A percentile compares a stretch with the other conserved stretches of the same genome.
Evolutionary conservation across 2,329 filamentous ascomycete genomes (phyloP).

Genomic region (Curvularia hawaiiensis): DNA sequence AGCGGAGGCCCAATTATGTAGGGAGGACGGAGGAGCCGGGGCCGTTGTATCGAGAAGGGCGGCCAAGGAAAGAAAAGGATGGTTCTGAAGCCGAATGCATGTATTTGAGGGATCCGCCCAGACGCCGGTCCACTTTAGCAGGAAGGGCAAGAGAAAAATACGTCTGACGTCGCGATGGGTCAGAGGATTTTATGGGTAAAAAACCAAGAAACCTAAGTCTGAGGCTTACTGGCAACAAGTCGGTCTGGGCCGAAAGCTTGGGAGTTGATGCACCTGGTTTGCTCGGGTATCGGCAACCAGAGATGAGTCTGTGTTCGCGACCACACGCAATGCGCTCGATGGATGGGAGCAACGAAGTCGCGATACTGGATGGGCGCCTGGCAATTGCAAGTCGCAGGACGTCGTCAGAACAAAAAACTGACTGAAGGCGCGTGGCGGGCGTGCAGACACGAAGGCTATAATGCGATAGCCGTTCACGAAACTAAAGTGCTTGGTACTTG

Average conservation of each 20-base stretch:
- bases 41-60: slow-evolving; percentile 25
- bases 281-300: slow-evolving; percentile 5
- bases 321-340: slow-evolving; percentile 2
- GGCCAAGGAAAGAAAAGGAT: slow-evolving; percentile 25
- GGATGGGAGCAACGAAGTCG: neutral
- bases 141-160: neutral
- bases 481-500: slow-evolving; percentile 18
- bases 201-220: slow-evolving; percentile 9
- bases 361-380: neutral
- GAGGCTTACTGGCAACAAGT: slow-evolving; percentile 9
- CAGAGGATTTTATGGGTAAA: neutral
- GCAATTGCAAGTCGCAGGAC: neutral
- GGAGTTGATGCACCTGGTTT: slow-evolving; percentile 4
- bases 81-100: slow-evolving; percentile 48
- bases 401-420: slow-evolving; percentile 1
- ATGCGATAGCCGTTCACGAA: slow-evolving; percentile 10
- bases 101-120: slow-evolving; percentile 54
- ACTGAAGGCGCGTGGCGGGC: neutral
- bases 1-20: slow-evolving; percentile 25
- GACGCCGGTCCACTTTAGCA: slow-evolving; percentile 51
- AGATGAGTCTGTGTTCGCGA: neutral
- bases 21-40: slow-evolving; percentile 31
- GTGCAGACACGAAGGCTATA: slow-evolving; percentile 6
- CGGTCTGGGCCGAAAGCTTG: slow-evolving; percentile 15
- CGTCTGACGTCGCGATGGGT: neutral